phyloP scores from a whole-genome alignment of 2,329 filamentous ascomycete genomes.

The Penicillium corylophilum region DNA sequence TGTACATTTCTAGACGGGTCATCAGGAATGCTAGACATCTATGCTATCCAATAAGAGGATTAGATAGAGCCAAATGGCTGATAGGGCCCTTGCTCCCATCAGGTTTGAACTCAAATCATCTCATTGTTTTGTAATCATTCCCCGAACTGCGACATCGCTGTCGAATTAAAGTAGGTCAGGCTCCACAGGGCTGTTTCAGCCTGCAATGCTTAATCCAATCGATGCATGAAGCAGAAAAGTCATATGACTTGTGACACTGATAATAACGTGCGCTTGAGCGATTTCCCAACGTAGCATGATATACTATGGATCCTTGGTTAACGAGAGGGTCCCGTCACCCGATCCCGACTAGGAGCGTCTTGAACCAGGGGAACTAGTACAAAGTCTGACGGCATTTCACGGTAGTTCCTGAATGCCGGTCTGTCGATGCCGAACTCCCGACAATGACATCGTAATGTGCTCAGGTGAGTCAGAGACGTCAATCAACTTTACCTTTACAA shows the following conservation, averaged over 20 bases:
- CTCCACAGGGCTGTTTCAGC: neutral
- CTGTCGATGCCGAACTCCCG: neutral
- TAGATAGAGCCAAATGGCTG: neutral
- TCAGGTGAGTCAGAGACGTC: neutral
- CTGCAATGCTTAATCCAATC: neutral
- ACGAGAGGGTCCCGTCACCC: no score
- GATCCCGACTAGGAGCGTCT: no score
- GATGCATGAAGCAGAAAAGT: neutral
- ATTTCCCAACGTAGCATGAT: neutral
- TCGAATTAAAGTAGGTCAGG: neutral
- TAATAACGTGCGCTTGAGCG: no score
- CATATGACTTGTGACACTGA: no score
- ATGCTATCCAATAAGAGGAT: conserved; percentile 5
- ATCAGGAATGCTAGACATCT: conserved; percentile 15
- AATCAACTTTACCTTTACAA: neutral
- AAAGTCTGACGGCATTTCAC: no score
- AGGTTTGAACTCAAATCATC: neutral
- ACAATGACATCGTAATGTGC: neutral
- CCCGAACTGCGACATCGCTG: neutral
- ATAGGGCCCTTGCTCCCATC: neutral
- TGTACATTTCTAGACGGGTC: conserved; percentile 13
- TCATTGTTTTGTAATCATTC: neutral
- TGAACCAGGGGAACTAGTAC: no score
- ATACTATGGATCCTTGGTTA: neutral
- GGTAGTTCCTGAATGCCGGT: no score